Base-by-base conservation (phyloP, 495 filamentous ascomycete genomes). In the Evansstolkia leycettana region DNA sequence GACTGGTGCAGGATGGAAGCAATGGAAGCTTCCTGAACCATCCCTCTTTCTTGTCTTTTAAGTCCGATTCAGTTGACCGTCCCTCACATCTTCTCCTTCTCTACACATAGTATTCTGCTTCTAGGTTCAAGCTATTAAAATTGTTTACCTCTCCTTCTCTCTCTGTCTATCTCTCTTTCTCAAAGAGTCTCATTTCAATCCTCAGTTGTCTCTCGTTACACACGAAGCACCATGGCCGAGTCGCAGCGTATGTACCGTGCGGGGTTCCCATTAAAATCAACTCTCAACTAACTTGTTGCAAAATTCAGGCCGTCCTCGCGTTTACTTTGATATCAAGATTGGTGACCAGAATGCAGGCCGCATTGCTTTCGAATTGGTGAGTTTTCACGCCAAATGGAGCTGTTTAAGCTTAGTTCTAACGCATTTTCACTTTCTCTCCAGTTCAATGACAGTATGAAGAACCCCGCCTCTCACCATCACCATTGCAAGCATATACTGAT, bases 321-420 rank as follows among this genome's bases (percentile, higher is more conserved):
- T 87, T 59, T 94, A 79, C 65, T 88, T 95, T 56, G 86, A 94
- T 65, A 77, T 95, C 50, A 69, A 80, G 41, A 82, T 93, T 47
- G 84, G 80, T 39, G 63, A 69, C 12, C 69, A 76, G 46, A 66
- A 72, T 26, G 67, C 75, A 29, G 85, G 84, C 26, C 80, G 88
- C 36, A 62, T 95, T 54, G 69, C 60, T 26, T 80, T 94, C 42
- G 87, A 94, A 70, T 67, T 95, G 48, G 77, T 82, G 56, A 55
- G 77, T 51, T 39, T 28, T 38, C 17, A 3, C n/a, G 31, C 31
- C 6, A 3, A 17, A 2, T 34, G 32, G 5, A 5, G 5, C 20
- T 23, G 20, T 23, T 23, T 23, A 23, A 23, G 20, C 20, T 23
- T 9, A 9, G 4, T 23, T 23, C 13, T 19, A 14, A 33, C 31